These are phyloP conservation scores for Mentha longifolia DNA, from an alignment of 257 asterid genomes.

Conservation along the genomic window DNA sequence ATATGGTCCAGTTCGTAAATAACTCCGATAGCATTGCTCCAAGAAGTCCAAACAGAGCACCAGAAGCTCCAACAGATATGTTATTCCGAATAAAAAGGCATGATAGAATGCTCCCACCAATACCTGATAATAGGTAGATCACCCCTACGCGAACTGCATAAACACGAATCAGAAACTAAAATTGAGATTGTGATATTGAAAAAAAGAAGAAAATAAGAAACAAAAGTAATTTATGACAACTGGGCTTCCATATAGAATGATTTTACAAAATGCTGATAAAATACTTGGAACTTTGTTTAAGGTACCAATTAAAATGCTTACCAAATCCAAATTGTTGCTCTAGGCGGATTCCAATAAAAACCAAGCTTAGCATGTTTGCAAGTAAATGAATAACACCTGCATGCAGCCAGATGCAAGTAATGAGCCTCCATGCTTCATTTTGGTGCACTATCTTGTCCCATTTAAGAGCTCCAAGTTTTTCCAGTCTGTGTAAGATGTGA, in stretches of 20 bases:
- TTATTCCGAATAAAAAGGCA: constrained; percentile 70
- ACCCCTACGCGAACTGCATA: constrained; percentile 77
- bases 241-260: background rate
- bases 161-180: constrained; percentile 22
- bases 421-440: constrained; percentile 86
- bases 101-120: constrained; percentile 88
- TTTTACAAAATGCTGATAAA: background rate
- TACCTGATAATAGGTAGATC: constrained; percentile 77
- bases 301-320: constrained; percentile 33
- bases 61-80: constrained; percentile 95
- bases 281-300: background rate
- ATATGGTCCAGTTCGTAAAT: constrained; percentile 87
- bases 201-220: background rate
- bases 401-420: constrained; percentile 87
- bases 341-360: constrained; percentile 81
- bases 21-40: constrained; percentile 93
- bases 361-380: constrained; percentile 85
- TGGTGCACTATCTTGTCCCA: constrained; percentile 72
- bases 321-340: constrained; percentile 96
- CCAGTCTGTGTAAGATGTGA: constrained; percentile 53
- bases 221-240: background rate
- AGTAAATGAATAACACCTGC: constrained; percentile 90
- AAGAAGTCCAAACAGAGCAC: constrained; percentile 90
- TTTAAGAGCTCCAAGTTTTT: constrained; percentile 76
- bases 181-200: background rate